Evolutionary conservation across 208 protist genomes (phyloP), one percentile per base, ranked within the genome.

Genomic region (Strigomonas galati): DNA sequence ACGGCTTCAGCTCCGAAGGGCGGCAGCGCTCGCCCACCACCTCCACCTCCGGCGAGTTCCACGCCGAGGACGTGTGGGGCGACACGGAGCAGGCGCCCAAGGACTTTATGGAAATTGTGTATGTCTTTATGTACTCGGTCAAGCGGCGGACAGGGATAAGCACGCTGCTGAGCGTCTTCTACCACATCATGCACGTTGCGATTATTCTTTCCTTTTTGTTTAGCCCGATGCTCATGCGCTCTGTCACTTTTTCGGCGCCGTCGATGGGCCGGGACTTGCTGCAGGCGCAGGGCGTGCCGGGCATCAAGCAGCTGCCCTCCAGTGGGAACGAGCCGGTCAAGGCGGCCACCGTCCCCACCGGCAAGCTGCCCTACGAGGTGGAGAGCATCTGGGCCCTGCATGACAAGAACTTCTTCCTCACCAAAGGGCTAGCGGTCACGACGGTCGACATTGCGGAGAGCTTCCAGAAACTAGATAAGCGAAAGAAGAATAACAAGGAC

Each of bases 341-440:
- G 43, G 19, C 4, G 1, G 32, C 44, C 9, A 10, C 3, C 12
- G 10, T 51, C 12, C 9, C 21, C 6, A 35, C 43, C 3, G 21
- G 17, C 21, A 46, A 24, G 12, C 43, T 37, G 7, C 27, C 44
- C 10, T 53, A 40, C n/a, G 14, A 7, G 9, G 66, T 79, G 12
- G 79, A 79, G 65, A 79, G 67, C 46, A 28, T 85, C 14, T 85
- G 75, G 72, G 63, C 75, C 7, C 77, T 85, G 24, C 79, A 85
- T 59, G 75, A 85, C 64, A 62, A 68, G 2, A 1, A 76, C 40
- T 85, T 85, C 62, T 85, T 85, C 32, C 69, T 80, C 5, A 71
- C 75, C 27, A 55, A 44, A 17, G 75, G 69, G 35, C 67, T 77
- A 35, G 57, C 70, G 46, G 75, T 85, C 44, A 63, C 68, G 26